phyloP scores from a whole-genome alignment of 1,139 yeast genomes.

The Kurtzmaniella quercitrusa region DNA sequence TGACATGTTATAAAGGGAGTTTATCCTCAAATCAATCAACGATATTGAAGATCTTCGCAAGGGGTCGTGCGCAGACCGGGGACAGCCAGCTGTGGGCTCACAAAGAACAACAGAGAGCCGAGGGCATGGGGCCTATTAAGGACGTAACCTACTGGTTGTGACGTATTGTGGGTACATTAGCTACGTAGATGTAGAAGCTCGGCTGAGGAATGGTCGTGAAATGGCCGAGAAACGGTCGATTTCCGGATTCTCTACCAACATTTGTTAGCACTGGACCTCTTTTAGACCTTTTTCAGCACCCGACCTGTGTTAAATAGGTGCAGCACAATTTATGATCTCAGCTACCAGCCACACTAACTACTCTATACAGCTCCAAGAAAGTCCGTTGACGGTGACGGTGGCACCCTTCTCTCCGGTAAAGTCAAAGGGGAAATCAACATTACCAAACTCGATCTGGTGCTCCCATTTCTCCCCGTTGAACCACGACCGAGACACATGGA shows the following conservation, averaged over 20 bases:
- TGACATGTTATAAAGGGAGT: constrained; percentile 14
- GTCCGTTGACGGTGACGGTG: constrained; percentile 7
- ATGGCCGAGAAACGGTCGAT: no score
- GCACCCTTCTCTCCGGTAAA: constrained; percentile 16
- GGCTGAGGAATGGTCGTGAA: no score
- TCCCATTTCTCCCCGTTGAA: constrained; percentile 20
- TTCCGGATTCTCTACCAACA: no score
- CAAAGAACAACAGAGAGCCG: not conserved
- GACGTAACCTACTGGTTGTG: no score
- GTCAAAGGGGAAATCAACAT: constrained; percentile 20
- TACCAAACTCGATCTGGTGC: constrained; percentile 25
- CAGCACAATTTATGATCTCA: no score
- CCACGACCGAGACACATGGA: constrained; percentile 26
- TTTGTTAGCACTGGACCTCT: no score
- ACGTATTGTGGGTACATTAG: no score
- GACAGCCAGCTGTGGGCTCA: not conserved
- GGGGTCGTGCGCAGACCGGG: not conserved
- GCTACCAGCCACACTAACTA: no score
- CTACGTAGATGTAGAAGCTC: no score
- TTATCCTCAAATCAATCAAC: not conserved
- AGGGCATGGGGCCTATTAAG: no score
- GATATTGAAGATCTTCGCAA: not conserved
- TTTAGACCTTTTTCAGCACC: no score
- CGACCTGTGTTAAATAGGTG: no score
- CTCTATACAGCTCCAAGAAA: constrained; percentile 22